Percentiles rank a stretch among this genome's conserved stretches.
Evolutionary conservation across 2,329 filamentous ascomycete genomes (phyloP).

Genomic region (Ophiostoma sp.): DNA sequence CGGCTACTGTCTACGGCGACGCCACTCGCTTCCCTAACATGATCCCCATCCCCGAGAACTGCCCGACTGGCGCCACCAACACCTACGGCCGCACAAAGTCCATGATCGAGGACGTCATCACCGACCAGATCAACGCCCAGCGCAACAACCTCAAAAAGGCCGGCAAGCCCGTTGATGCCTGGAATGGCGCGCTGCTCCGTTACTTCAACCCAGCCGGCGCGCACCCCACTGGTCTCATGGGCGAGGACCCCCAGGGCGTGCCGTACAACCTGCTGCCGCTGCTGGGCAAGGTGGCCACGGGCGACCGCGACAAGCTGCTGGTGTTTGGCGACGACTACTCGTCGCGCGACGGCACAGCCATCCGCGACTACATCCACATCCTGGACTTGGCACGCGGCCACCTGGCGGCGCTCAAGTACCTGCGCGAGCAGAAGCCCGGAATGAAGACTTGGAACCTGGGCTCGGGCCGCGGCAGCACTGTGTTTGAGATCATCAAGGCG

Average conservation of each 20-base stretch:
- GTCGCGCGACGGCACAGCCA: slow-evolving; percentile 85
- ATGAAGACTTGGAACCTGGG: slow-evolving; percentile 96
- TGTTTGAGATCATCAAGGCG: slow-evolving; percentile 95
- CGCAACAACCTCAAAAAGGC: slow-evolving; percentile 76
- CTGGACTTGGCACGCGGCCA: slow-evolving; percentile 84
- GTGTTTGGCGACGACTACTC: slow-evolving; percentile 94
- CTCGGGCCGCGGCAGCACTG: slow-evolving; percentile 88
- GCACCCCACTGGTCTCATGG: slow-evolving; percentile 94
- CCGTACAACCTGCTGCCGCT: slow-evolving; percentile 94
- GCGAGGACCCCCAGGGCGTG: slow-evolving; percentile 91
- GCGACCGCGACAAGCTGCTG: slow-evolving; percentile 86
- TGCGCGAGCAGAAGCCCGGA: slow-evolving; percentile 76
- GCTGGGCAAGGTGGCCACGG: slow-evolving; percentile 91
- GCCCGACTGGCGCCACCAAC: slow-evolving; percentile 94
- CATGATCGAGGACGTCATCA: slow-evolving; percentile 85
- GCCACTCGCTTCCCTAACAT: slow-evolving; percentile 93
- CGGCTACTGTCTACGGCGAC: slow-evolving; percentile 96
- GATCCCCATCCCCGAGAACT: slow-evolving; percentile 97
- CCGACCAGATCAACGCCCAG: slow-evolving; percentile 82
- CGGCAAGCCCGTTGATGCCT: slow-evolving; percentile 70
- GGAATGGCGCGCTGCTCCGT: slow-evolving; percentile 87
- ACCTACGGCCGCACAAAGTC: slow-evolving; percentile 97
- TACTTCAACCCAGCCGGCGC: slow-evolving; percentile 98
- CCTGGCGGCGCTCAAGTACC: slow-evolving; percentile 82
- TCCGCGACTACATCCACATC: slow-evolving; percentile 97